Evolutionary conservation across 345 rosid species (phyloP).

Genomic region (thale cress (Arabidopsis thaliana)): TAIR10.1 NC_003070.9:19996501-19997000

Average conservation of each 20-base stretch:
- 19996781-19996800: conserved; percentile 65
- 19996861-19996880: conserved; percentile 26
- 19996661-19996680: conserved; percentile 76
- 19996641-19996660: conserved; percentile 62
- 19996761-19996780: conserved; percentile 82
- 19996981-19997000: conserved; percentile 3
- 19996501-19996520: conserved; percentile 1
- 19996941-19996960: neutral
- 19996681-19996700: neutral
- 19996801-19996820: conserved; percentile 75
- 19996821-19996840: conserved; percentile 81
- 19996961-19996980: neutral
- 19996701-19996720: neutral
- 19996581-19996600: conserved; percentile 63
- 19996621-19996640: conserved; percentile 58
- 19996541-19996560: conserved; percentile 41
- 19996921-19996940: neutral
- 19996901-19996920: neutral
- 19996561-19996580: conserved; percentile 74
- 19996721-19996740: neutral
- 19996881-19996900: neutral
- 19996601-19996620: conserved; percentile 70
- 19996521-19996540: conserved; percentile 32
- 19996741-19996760: conserved; percentile 20
- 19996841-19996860: conserved; percentile 7